phyloP scores from a whole-genome alignment of 2,329 filamentous ascomycete genomes.

The Phaeosphaeria sp. region DNA sequence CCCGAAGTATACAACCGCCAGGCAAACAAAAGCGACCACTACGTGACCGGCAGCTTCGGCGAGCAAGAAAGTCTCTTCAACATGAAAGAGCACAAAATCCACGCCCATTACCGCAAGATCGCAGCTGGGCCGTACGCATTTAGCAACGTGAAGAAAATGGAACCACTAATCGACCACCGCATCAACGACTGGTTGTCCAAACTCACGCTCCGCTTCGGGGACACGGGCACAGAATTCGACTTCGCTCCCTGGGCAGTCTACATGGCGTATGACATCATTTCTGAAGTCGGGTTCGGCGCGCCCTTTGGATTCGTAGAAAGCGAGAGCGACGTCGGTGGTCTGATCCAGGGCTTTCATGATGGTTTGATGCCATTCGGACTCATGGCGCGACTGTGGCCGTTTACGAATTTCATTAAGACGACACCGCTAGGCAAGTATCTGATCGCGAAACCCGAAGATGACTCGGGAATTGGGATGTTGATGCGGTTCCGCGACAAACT shows the following conservation, averaged over 20 bases:
- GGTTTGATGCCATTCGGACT: constrained; percentile 60
- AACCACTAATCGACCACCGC: constrained; percentile 61
- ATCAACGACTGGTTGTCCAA: constrained; percentile 60
- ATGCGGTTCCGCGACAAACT: constrained; percentile 66
- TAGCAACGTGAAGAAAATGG: constrained; percentile 65
- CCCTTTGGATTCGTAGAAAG: constrained; percentile 64
- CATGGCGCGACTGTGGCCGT: constrained; percentile 60
- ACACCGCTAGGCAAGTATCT: constrained; percentile 61
- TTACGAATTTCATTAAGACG: constrained; percentile 62
- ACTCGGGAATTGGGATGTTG: constrained; percentile 62
- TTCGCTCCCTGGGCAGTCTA: constrained; percentile 63
- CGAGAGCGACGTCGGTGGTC: constrained; percentile 59
- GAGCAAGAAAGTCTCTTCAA: constrained; percentile 64
- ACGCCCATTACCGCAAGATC: constrained; percentile 62
- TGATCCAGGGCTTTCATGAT: constrained; percentile 63
- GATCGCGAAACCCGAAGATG: constrained; percentile 60
- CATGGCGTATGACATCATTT: constrained; percentile 64
- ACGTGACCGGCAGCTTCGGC: constrained; percentile 65
- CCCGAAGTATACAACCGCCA: constrained; percentile 64
- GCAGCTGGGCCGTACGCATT: constrained; percentile 64
- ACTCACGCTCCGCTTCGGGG: constrained; percentile 57
- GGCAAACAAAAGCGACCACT: constrained; percentile 65
- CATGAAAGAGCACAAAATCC: constrained; percentile 60
- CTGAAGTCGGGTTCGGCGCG: constrained; percentile 63
- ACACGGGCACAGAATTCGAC: constrained; percentile 55